Percentiles rank a stretch among this genome's conserved stretches.
Conservation (phyloP, 495 filamentous ascomycete genomes). For the Diplogelasinospora grovesii region DNA sequence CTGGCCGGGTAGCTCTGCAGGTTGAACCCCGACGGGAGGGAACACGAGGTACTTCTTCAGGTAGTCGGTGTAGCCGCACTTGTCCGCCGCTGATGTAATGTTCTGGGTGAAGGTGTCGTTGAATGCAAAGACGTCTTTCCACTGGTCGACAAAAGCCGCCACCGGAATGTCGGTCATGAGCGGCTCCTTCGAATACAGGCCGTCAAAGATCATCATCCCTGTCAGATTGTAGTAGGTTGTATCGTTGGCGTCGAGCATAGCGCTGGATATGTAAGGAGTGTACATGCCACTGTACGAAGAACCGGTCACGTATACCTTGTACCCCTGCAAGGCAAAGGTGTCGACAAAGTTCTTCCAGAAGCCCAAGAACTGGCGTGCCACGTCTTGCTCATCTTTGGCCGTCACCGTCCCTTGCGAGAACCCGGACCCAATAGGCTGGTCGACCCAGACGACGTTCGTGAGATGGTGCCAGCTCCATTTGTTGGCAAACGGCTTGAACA, state of each 20-base stretch:
- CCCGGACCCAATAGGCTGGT: constrained; percentile 73
- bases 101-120: constrained; percentile 60
- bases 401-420: constrained; percentile 60
- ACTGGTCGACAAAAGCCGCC: constrained; percentile 61
- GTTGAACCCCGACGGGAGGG: constrained; percentile 59
- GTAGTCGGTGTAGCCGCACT: constrained; percentile 66
- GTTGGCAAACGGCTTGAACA: constrained; percentile 51
- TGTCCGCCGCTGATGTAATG: constrained; percentile 50
- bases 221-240: constrained; percentile 60
- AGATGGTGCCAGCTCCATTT: constrained; percentile 61
- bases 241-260: constrained; percentile 67
- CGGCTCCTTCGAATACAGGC: constrained; percentile 51
- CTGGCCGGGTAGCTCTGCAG: constrained; percentile 27
- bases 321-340: constrained; percentile 57
- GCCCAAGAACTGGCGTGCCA: constrained; percentile 61
- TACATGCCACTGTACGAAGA: constrained; percentile 67
- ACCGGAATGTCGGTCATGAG: constrained; percentile 50
- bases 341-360: constrained; percentile 68
- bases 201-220: constrained; percentile 67
- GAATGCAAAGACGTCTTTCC: constrained; percentile 54
- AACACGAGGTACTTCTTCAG: constrained; percentile 58
- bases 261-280: constrained; percentile 72
- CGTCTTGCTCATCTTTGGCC: constrained; percentile 57
- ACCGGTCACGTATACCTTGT: constrained; percentile 63
- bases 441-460: constrained; percentile 61